Conservation (phyloP, 805 yeast species). For the Lipomyces starkeyi region DNA sequence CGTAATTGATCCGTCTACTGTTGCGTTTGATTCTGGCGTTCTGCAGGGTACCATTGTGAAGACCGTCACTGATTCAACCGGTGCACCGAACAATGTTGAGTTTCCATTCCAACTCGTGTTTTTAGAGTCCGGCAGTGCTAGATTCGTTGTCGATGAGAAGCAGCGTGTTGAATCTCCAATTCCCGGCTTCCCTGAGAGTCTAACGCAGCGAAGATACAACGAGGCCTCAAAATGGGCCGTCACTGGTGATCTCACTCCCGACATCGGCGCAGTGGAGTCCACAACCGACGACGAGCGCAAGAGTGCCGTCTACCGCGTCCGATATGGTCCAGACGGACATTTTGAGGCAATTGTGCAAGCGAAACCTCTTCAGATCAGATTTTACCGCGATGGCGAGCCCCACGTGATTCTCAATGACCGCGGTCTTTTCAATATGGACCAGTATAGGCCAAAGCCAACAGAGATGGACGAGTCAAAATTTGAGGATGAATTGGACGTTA, state of each 20-base stretch:
- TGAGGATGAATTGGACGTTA: conserved; percentile 62
- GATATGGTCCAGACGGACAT: conserved; percentile 50
- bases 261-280: conserved; percentile 24
- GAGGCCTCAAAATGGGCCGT: conserved; percentile 68
- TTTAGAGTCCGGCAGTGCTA: conserved; percentile 61
- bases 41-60: conserved; percentile 59
- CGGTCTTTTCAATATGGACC: conserved; percentile 80
- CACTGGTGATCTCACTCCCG: conserved; percentile 39
- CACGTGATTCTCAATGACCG: conserved; percentile 71
- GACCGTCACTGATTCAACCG: conserved; percentile 19
- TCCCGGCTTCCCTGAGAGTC: conserved; percentile 42
- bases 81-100: conserved; percentile 40
- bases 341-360: conserved; percentile 53
- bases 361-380: conserved; percentile 57
- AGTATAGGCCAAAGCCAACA: conserved; percentile 61
- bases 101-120: conserved; percentile 66
- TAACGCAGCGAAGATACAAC: conserved; percentile 60
- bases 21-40: conserved; percentile 45
- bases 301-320: conserved; percentile 21
- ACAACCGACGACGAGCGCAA: conserved; percentile 21
- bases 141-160: conserved; percentile 74
- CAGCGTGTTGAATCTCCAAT: conserved; percentile 45
- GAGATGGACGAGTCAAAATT: conserved; percentile 47
- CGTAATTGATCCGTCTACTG: conserved; percentile 48
- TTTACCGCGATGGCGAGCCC: conserved; percentile 54